Base-by-base conservation (phyloP, 2,329 filamentous ascomycete genomes). In the Colletotrichum echinochloae region DNA sequence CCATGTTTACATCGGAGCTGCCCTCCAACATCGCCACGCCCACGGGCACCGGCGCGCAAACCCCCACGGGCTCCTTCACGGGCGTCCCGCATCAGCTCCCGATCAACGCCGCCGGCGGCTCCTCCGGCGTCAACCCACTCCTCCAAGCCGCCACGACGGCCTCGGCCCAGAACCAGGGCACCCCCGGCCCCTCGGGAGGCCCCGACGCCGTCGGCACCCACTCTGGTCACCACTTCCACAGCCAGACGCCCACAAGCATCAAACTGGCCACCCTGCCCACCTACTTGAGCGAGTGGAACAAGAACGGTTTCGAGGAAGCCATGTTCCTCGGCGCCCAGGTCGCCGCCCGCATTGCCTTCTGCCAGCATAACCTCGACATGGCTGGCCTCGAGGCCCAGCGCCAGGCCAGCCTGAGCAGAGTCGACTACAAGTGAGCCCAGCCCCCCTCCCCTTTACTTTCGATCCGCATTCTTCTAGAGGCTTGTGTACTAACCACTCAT, bases 1-100 rank as follows among this genome's bases (percentile, higher is more conserved):
- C 95, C 51, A 98, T 98, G 77, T 98, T 98, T 86, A 97, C 95
- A 44, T 97, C 94, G 28, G 96, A 99, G 81, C 90, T 98, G 46
- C 96, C 96, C 9, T 98, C 94, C 11, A 95, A 96, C 81, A 89
- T 98, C 78, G 94, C 93, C 37, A 98, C 96, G 0, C 96, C 96
- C 1, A 88, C 92, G 14, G 95, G 94, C 26, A 98, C 95, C 0
- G 95, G 95, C 41, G 90, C 94, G 20, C 96, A 97, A 81, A 98
- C 95, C 1, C 97, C 96, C 0, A 94, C 93, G 2, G 87, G 84
- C 75, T 88, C 83, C 73, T 88, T 84, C 79, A 85, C 79, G 77
- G 90, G 77, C 72, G 85, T 81, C 61, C 84, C 86, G 65, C 86
- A 86, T 79, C 87, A 90, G 82, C 85, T 81, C 67, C 81, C 73